Percentiles rank a stretch among this genome's conserved stretches.
Evolutionary conservation across 768 basidiomycete genomes (phyloP).

Genomic region (Boletales sp.): DNA sequence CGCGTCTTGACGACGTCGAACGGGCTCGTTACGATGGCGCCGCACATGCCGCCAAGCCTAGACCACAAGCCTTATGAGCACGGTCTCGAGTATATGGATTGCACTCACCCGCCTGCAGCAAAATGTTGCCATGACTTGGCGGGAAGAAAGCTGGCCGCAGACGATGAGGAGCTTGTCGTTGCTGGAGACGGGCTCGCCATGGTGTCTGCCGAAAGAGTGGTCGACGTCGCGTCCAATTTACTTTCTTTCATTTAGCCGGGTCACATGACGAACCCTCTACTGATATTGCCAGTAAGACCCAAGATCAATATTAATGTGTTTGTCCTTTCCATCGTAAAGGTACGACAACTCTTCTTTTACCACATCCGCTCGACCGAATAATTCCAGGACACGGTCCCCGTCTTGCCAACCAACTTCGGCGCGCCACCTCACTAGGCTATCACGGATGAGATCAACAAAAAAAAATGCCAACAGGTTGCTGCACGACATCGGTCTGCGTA

Average conservation of each 20-base stretch:
- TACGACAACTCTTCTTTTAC: not conserved
- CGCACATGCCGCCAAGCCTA: constrained; percentile 96
- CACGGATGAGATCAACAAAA: constrained; percentile 85
- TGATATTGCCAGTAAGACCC: too few species aligned
- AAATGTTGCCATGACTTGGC: constrained; percentile 84
- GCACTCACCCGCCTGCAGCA: constrained; percentile 80
- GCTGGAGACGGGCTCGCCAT: too few species aligned
- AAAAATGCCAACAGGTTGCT: constrained; percentile 91
- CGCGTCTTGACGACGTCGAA: constrained; percentile 99
- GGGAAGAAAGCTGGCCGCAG: constrained; percentile 44
- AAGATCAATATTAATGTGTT: constrained; percentile 37
- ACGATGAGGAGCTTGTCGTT: constrained; percentile 31
- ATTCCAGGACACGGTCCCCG: constrained; percentile 78
- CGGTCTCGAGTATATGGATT: too few species aligned
- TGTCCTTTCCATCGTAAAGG: constrained; percentile 44
- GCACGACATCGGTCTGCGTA: constrained; percentile 87
- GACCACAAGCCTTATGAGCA: constrained; percentile 3
- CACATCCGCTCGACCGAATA: not conserved
- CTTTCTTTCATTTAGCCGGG: not conserved
- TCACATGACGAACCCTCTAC: constrained; percentile 16
- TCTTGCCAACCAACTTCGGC: constrained; percentile 86
- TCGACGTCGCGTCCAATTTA: too few species aligned
- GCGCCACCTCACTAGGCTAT: constrained; percentile 75
- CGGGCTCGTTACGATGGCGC: constrained; percentile 92
- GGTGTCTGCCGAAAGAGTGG: constrained; percentile 3